Conservation (phyloP, 768 basidiomycete genomes). For the Sarcomyxa edulis region DNA sequence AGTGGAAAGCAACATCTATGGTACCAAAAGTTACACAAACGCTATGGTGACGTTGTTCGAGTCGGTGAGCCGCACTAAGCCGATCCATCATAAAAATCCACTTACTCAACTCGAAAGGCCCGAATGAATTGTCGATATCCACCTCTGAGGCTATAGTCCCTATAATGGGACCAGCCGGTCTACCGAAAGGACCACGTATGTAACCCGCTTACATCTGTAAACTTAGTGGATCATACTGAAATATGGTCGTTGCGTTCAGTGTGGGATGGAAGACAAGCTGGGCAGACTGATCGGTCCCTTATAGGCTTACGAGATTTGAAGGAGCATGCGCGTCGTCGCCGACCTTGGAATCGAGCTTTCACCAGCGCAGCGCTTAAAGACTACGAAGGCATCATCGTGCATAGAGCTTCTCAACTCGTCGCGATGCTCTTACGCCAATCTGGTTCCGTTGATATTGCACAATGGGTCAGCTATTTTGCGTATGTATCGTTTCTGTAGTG, state of each 20-base stretch:
- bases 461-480: conserved; percentile 36
- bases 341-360: conserved; percentile 47
- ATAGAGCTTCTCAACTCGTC: conserved; percentile 33
- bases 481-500: conserved; percentile 15
- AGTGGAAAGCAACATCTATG: conserved; percentile 38
- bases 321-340: conserved; percentile 40
- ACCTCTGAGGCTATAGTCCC: conserved; percentile 37
- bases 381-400: conserved; percentile 34
- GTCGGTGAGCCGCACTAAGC: conserved; percentile 31
- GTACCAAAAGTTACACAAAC: conserved; percentile 37
- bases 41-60: conserved; percentile 49
- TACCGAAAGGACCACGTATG: conserved; percentile 56
- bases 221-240: background rate
- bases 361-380: conserved; percentile 39
- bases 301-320: conserved; percentile 32
- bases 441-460: conserved; percentile 22
- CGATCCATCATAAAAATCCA: background rate
- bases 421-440: conserved; percentile 24
- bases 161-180: conserved; percentile 43
- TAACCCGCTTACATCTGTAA: conserved; percentile 2
- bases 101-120: conserved; percentile 29
- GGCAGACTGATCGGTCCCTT: conserved; percentile 27
- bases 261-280: conserved; percentile 47
- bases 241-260: conserved; percentile 22
- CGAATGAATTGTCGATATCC: conserved; percentile 53